Base-by-base conservation (phyloP, 2,329 filamentous ascomycete genomes). In the Juglanconis sp. region DNA sequence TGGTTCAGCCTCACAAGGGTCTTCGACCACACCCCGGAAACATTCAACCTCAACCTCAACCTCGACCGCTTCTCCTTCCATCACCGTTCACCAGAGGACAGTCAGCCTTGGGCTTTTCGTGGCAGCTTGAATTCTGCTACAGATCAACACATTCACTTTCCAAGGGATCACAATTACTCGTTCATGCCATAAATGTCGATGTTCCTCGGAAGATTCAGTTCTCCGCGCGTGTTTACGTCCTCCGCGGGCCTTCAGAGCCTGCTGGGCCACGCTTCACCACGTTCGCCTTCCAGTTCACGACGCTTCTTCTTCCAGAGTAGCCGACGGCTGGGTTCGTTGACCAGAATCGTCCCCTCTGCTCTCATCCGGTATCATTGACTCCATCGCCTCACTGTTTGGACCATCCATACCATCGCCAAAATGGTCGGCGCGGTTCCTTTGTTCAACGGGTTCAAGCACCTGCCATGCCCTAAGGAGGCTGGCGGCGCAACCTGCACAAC, bases 391-490 rank as follows among this genome's bases (percentile, higher is more conserved):
- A 3, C 30, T 17, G 34, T 24, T 8, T 30, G 47, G 36, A 13
- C 4, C 47, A 6, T 31, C 38, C n/a, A 35, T 30, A 7, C 38
- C 9, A 30, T 5, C 24, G 46, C 46, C 17, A 48, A 31, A 4
- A 57, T 57, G 55, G 47, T 51, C 55, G 58, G 54, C 52, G 54
- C 47, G 17, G 61, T 63, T 38, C 61, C 61, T 40, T 32, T 63
- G n/a, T 63, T 63, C 61, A 61, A 55, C 10, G 61, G 61, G 13
- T 59, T 63, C 30, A 61, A 53, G 54, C 61, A 63, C 52, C 61
- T 63, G 17, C 54, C 61, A 17, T 63, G 61, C 47, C 61, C 61
- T 13, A 61, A 58, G 47, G 61, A 63, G 55, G 47, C 58, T 34
- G 58, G 51, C 56, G 58, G 61, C n/a, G 42, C 38, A 15, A 57